These are phyloP conservation scores for Hibiscus tridactylites DNA, from an alignment of 345 rosid species.

Conservation along the genomic window DNA sequence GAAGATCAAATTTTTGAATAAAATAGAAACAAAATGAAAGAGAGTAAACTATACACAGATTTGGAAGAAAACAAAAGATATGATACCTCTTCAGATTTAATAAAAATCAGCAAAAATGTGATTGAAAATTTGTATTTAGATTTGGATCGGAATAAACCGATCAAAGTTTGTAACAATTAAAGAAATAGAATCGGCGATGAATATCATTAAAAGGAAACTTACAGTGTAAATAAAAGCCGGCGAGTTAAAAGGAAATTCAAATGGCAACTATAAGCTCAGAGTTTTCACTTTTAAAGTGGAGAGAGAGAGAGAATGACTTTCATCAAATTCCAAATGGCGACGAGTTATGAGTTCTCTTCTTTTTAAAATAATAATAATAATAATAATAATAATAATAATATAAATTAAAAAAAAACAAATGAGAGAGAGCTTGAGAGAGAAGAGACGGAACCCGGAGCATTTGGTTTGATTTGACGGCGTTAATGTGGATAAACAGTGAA, in stretches of 20 bases:
- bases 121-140: not conserved
- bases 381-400: not conserved
- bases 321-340: slow-evolving; percentile 8
- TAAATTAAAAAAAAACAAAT: no score
- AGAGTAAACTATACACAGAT: not conserved
- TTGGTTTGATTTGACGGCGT: slow-evolving; percentile 10
- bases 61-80: not conserved
- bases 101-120: not conserved
- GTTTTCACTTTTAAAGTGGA: not conserved
- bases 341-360: not conserved
- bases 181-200: not conserved
- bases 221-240: slow-evolving; percentile 20
- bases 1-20: not conserved
- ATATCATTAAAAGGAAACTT: not conserved
- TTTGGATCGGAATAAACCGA: slow-evolving; percentile 5
- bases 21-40: not conserved
- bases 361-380: no score
- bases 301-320: not conserved
- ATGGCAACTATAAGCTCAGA: slow-evolving; percentile 12
- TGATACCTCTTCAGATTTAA: not conserved
- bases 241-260: slow-evolving; percentile 12
- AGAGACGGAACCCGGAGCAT: not conserved
- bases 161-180: not conserved
- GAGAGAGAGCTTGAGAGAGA: not conserved
- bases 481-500: not conserved